Conservation (phyloP, 1,284 basidiomycete species). For the Pyrrhoderma lamaoense region DNA sequence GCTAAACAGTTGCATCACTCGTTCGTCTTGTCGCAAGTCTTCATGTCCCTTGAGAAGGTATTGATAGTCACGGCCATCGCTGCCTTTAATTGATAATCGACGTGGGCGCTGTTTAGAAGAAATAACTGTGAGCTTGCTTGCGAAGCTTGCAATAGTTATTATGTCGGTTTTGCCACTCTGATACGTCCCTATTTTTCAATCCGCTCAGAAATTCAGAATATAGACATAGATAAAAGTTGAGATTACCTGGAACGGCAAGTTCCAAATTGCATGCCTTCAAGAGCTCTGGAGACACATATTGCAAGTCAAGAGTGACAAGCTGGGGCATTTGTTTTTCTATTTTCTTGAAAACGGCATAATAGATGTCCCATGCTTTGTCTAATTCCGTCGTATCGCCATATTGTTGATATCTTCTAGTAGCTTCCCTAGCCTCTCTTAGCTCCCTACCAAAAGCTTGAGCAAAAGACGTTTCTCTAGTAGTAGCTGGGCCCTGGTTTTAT, state of each 20-base stretch:
- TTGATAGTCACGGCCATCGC: slow-evolving; percentile 91
- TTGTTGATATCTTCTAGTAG: slow-evolving; percentile 79
- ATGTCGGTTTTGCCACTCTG: slow-evolving; percentile 77
- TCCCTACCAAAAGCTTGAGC: slow-evolving; percentile 93
- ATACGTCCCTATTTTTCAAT: slow-evolving; percentile 67
- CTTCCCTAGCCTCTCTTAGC: slow-evolving; percentile 90
- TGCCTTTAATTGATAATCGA: slow-evolving; percentile 82
- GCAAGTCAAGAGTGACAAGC: slow-evolving; percentile 88
- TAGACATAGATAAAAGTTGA: slow-evolving; percentile 3
- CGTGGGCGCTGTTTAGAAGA: slow-evolving; percentile 98
- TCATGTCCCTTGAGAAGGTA: slow-evolving; percentile 98
- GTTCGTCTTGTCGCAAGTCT: slow-evolving; percentile 97
- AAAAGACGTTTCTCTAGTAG: slow-evolving; percentile 93
- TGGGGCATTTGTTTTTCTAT: slow-evolving; percentile 92
- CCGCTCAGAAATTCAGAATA: not conserved
- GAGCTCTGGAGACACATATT: slow-evolving; percentile 94
- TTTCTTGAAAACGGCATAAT: slow-evolving; percentile 95
- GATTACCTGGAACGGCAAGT: slow-evolving; percentile 85
- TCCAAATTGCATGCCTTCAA: slow-evolving; percentile 88
- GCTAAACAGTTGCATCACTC: slow-evolving; percentile 99
- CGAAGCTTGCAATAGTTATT: slow-evolving; percentile 79
- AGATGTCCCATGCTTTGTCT: slow-evolving; percentile 99
- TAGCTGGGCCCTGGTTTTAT: slow-evolving; percentile 78
- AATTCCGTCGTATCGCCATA: slow-evolving; percentile 88
- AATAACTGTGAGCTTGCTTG: slow-evolving; percentile 86